Conservation (phyloP, 371 early-diverging fungal species). For the Mortierella sp. region DNA sequence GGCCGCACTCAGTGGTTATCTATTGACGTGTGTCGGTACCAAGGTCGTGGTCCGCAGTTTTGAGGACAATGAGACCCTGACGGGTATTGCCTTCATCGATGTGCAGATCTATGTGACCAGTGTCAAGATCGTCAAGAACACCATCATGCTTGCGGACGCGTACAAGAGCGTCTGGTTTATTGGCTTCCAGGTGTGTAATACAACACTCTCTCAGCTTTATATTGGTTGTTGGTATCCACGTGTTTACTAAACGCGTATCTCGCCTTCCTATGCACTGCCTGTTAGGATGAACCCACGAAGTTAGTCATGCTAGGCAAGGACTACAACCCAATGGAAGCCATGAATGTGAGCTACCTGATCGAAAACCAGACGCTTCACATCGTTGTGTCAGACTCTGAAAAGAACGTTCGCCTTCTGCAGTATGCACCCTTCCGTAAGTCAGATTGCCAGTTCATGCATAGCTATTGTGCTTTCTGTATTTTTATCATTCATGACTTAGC, state of each 20-base stretch:
- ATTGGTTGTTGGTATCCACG: not conserved
- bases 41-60: slow-evolving; percentile 93
- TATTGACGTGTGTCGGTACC: slow-evolving; percentile 91
- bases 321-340: slow-evolving; percentile 78
- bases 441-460: not conserved
- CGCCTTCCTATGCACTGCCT: not conserved
- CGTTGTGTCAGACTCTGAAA: slow-evolving; percentile 85
- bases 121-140: slow-evolving; percentile 88
- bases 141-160: slow-evolving; percentile 93
- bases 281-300: slow-evolving; percentile 93
- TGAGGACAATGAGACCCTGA: slow-evolving; percentile 88
- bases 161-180: slow-evolving; percentile 93
- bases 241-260: slow-evolving; percentile 2
- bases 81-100: slow-evolving; percentile 97
- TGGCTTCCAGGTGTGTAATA: slow-evolving; percentile 86
- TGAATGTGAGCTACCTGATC: slow-evolving; percentile 80
- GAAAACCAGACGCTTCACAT: slow-evolving; percentile 80
- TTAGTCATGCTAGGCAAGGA: slow-evolving; percentile 93
- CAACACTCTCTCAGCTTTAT: not conserved
- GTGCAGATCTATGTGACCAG: slow-evolving; percentile 91
- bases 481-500: not conserved
- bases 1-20: slow-evolving; percentile 87
- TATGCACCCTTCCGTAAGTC: slow-evolving; percentile 90
- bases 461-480: not conserved
- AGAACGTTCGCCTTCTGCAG: slow-evolving; percentile 84